Evolutionary conservation across 495 filamentous ascomycete species (phyloP), one percentile per base, ranked within the genome.

Genomic region (Saxophila tyrrhenica): DNA sequence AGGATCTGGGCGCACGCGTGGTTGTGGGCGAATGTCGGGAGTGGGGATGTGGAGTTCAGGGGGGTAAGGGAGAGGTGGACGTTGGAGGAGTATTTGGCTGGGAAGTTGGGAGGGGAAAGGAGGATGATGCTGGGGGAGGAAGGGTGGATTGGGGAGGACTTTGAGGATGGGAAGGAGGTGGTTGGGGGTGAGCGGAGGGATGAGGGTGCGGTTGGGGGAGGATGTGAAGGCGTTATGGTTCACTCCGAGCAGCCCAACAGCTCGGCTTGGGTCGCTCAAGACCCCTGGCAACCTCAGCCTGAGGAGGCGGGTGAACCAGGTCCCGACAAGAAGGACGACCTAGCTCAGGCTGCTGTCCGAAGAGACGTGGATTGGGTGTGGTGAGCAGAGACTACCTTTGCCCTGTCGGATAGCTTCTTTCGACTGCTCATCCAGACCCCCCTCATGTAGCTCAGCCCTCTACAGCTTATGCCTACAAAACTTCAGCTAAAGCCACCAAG

Each of bases 1-100:
- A 51, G 17, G 19, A 23, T 60, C 47, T 47, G 24, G 47, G 51
- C 46, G 8, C 57, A 60, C 42, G 51, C 35, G 2, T 60, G 52
- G 52, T 21, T 60, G 1, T 60, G 57, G 57, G 15, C 52, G 19
- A 51, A 55, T 32, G 52, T 45, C 10, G 41, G 47, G n/a, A 51
- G n/a, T 39, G 35, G 17, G 7, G 57, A 55, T 15, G 47, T 22
- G 9, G 2, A 39, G 17, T 20, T 41, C 21, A 22, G 21, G 10
- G 23, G 38, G 5, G 21, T 51, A n/a, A 22, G 25, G 7, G 46
- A 2, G 11, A 38, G 47, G 2, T 60, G 57, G 57, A 60, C 44
- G 41, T 20, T 60, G 2, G 57, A 60, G 29, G 52, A 51, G 16
- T 60, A 55, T 29, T 41, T 60, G 0, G 35, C 19, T 23, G 57